These are phyloP conservation scores for Trichosanthes cucumerina DNA, from an alignment of 306 rosid genomes.

Conservation along the genomic window DNA sequence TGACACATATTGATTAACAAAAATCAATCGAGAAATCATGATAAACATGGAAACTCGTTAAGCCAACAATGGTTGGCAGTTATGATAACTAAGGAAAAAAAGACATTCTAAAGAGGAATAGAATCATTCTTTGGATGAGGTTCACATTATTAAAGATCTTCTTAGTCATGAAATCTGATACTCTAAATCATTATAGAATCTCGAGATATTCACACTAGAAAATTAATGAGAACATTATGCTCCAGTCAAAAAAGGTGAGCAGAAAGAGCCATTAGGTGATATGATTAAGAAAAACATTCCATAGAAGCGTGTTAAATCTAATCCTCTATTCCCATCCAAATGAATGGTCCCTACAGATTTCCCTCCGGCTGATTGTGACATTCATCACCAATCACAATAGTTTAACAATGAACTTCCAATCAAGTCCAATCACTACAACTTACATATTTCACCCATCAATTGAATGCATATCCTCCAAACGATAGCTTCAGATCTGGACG, in stretches of 20 bases:
- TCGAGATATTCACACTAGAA: neutral
- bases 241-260: slow-evolving; percentile 14
- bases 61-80: neutral
- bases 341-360: slow-evolving; percentile 27
- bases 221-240: slow-evolving; percentile 5
- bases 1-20: neutral
- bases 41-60: neutral
- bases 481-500: no score
- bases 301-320: slow-evolving; percentile 23
- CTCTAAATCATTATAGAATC: slow-evolving; percentile 10
- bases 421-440: slow-evolving; percentile 6
- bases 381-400: slow-evolving; percentile 16
- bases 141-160: slow-evolving; percentile 7
- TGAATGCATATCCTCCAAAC: neutral
- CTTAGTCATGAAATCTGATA: neutral
- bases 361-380: slow-evolving; percentile 14
- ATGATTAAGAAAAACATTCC: slow-evolving; percentile 18
- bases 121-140: neutral
- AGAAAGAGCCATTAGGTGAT: slow-evolving; percentile 17
- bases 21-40: neutral
- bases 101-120: neutral
- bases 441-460: slow-evolving; percentile 1
- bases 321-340: slow-evolving; percentile 16
- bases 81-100: neutral
- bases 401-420: slow-evolving; percentile 13